Conservation (phyloP, 2,329 filamentous ascomycete species). For the Dactylellina cionopaga region DNA sequence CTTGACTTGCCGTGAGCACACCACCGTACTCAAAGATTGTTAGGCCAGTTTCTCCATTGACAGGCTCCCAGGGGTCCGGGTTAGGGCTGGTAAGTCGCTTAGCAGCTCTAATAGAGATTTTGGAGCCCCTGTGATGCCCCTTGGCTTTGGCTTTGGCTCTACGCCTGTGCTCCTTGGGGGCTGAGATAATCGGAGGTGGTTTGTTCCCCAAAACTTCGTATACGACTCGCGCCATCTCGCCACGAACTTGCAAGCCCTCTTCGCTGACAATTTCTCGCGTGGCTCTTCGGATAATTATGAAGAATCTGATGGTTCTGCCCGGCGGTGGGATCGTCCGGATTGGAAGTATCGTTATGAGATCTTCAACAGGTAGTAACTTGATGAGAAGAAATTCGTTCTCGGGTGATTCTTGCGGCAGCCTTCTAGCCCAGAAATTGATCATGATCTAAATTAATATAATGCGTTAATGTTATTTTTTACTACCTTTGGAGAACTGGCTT, state of each 20-base stretch:
- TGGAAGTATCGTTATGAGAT: conserved; percentile 53
- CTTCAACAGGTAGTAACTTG: conserved; percentile 54
- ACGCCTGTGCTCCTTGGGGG: conserved; percentile 47
- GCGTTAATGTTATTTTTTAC: conserved; percentile 3
- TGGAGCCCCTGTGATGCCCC: conserved; percentile 32
- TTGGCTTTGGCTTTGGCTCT: conserved; percentile 47
- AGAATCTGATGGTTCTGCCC: conserved; percentile 54
- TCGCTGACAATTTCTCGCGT: conserved; percentile 43
- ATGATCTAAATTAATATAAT: conserved; percentile 39
- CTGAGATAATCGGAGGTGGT: conserved; percentile 44
- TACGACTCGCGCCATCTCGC: conserved; percentile 50
- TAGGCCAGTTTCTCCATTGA: conserved; percentile 44
- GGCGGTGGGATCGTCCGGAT: conserved; percentile 53
- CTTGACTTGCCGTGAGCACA: conserved; percentile 40
- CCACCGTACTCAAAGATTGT: conserved; percentile 52
- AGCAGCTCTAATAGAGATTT: conserved; percentile 42
- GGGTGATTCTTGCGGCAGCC: conserved; percentile 42
- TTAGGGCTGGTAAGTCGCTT: conserved; percentile 44
- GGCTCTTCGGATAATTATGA: conserved; percentile 54
- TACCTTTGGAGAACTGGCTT: background rate
- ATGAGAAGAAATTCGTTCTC: conserved; percentile 53
- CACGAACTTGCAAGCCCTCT: conserved; percentile 47
- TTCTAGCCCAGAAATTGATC: conserved; percentile 53
- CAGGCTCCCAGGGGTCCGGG: conserved; percentile 36
- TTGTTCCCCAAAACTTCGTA: conserved; percentile 51